Evolutionary conservation across 768 basidiomycete genomes (phyloP), one percentile per base, ranked within the genome.

Genomic region (Boletus vinaceobasis): DNA sequence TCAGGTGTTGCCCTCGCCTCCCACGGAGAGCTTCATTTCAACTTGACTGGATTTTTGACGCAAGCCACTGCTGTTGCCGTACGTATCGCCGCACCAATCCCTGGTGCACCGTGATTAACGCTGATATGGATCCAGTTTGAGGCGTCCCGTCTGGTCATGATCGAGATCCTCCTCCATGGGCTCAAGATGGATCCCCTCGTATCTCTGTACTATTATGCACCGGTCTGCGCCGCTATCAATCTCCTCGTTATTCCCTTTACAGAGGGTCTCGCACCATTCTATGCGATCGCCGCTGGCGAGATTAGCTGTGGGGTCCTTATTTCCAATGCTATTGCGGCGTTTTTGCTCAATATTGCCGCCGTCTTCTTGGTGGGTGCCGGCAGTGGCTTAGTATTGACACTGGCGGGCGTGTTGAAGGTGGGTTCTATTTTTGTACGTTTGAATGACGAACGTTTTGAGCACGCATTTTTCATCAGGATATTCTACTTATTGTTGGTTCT

Each of bases 181-280:
- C 75, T 97, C 65, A 97, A 97, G 75, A 98, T 98, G 95, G 93
- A 97, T 66, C 96, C 96, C 0, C 82, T 98, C 7, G 90, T 93
- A 21, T 97, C 94, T 7, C 73, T 98, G 48, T 91, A 98, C 76
- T 98, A 96, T 76, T 97, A 94, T 67, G 94, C 95, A 10, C 94
- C 94, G 14, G 91, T 98, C 48, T 98, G 96, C 70, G 93, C 96
- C 0, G 70, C 77, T 56, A 90, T 98, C 76, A 98, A 97, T 71
- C 80, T 93, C 23, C 68, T 82, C 50, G 77, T 96, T 58, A 73
- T 98, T 19, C 93, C 94, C 7, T 91, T 98, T 76, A 95, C 92
- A 0, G 96, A 98, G 71, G 93, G 96, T 2, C 73, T 90, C 13
- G 88, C 80, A 8, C 96, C 96, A 0, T 92, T 98, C 77, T 81